Percentiles rank a stretch among this genome's conserved stretches.
Evolutionary conservation across 345 rosid species (phyloP).

Genomic region (Lagerstroemia speciosa): DNA sequence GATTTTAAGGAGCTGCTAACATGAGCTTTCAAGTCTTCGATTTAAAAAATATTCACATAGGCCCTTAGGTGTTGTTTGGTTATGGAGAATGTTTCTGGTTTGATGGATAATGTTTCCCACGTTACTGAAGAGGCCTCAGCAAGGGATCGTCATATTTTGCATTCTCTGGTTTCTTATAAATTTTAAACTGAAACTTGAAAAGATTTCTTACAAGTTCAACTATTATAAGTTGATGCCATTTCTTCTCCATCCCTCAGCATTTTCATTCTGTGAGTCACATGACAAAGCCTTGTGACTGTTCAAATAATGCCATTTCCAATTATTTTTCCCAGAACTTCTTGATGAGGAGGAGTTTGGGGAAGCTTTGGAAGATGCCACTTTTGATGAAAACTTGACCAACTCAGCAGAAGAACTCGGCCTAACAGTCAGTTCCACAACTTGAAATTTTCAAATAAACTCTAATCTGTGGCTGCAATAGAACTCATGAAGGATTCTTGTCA

Average conservation of each 20-base stretch:
- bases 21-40: background rate
- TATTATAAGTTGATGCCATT: background rate
- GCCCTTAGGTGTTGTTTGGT: background rate
- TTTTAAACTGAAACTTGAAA: background rate
- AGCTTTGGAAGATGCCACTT: conserved; percentile 14
- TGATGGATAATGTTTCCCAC: background rate
- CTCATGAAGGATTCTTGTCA: conserved; percentile 20
- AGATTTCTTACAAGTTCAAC: background rate
- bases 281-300: background rate
- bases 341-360: conserved; percentile 66
- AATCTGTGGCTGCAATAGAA: background rate
- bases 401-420: conserved; percentile 48
- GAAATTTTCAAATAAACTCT: background rate
- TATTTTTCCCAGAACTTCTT: conserved; percentile 43
- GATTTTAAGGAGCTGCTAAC: background rate
- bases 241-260: background rate
- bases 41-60: background rate
- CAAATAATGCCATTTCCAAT: background rate
- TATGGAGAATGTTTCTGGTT: background rate
- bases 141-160: background rate
- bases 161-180: background rate
- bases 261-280: background rate
- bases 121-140: background rate
- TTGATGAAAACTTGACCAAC: conserved; percentile 39
- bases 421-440: conserved; percentile 32